A percentile compares a stretch with the other conserved stretches of the same genome.
Evolutionary conservation across 768 basidiomycete genomes (phyloP).

Genomic region (Mycena crocata): DNA sequence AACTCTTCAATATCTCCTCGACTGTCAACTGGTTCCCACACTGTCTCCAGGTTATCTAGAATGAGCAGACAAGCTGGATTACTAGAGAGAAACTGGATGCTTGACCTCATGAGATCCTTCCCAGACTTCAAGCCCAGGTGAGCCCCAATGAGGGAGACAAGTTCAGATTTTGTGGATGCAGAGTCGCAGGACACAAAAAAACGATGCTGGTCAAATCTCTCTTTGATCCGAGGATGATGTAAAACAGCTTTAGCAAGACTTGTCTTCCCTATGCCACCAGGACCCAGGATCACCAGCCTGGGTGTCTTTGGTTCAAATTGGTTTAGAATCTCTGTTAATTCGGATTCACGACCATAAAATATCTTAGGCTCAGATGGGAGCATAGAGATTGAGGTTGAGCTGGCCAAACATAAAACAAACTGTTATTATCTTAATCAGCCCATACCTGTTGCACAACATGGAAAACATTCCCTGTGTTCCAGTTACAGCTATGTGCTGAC

Average conservation of each 20-base stretch:
- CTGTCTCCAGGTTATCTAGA: not conserved
- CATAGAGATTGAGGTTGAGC: not conserved
- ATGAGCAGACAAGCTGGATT: not conserved
- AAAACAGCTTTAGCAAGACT: not conserved
- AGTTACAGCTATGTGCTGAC: not conserved
- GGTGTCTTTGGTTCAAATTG: not conserved
- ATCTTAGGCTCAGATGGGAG: not conserved
- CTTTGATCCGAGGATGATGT: not conserved
- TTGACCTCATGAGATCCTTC: not conserved
- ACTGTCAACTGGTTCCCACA: not conserved
- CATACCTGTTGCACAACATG: not conserved
- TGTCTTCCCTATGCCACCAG: not conserved
- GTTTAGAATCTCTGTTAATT: not conserved
- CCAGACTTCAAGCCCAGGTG: not conserved
- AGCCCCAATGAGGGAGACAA: not conserved
- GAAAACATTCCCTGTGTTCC: not conserved
- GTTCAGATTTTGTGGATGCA: not conserved
- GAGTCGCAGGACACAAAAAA: not conserved
- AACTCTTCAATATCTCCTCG: not conserved
- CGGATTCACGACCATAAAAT: not conserved
- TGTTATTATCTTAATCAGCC: too few relatives aligned
- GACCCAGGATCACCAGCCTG: not conserved
- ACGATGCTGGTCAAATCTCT: not conserved
- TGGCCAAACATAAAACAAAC: not conserved
- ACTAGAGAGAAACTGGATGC: not conserved